phyloP scores from a whole-genome alignment of 225 moss, liverwort and hornwort genomes.

The Rhytidiadelphus loreus region DNA sequence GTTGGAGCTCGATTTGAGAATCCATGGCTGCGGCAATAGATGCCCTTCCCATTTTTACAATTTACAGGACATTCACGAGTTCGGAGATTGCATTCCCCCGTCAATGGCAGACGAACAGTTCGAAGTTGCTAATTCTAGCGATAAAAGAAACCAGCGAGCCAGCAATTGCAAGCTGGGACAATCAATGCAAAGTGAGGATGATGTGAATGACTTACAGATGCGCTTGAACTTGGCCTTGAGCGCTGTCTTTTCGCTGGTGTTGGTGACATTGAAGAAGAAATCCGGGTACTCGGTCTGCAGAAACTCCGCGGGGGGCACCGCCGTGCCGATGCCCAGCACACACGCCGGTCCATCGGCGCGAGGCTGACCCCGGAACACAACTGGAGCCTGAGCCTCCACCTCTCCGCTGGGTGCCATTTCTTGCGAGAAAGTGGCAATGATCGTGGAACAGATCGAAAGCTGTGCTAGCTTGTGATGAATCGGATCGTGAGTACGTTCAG shows the following conservation, averaged over 20 bases:
- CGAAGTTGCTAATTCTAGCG: background rate
- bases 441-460: background rate
- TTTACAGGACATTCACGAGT: background rate
- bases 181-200: background rate
- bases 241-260: constrained; percentile 19
- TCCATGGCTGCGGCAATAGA: background rate
- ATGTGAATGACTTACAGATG: constrained; percentile 26
- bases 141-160: background rate
- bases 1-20: background rate
- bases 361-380: constrained; percentile 3
- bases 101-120: background rate
- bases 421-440: background rate
- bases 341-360: constrained; percentile 36
- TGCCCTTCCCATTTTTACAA: background rate
- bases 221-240: constrained; percentile 60
- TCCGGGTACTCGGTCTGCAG: constrained; percentile 43
- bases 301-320: constrained; percentile 37
- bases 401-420: background rate
- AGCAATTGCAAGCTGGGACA: background rate
- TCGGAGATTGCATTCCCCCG: background rate
- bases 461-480: background rate
- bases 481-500: background rate
- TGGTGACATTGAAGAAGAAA: constrained; percentile 56
- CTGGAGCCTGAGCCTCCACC: background rate
- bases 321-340: constrained; percentile 46